Percentiles rank a stretch among this genome's conserved stretches.
phyloP scores from a whole-genome alignment of 2,329 filamentous ascomycete genomes.

The Magnaporthiopsis incrustans region DNA sequence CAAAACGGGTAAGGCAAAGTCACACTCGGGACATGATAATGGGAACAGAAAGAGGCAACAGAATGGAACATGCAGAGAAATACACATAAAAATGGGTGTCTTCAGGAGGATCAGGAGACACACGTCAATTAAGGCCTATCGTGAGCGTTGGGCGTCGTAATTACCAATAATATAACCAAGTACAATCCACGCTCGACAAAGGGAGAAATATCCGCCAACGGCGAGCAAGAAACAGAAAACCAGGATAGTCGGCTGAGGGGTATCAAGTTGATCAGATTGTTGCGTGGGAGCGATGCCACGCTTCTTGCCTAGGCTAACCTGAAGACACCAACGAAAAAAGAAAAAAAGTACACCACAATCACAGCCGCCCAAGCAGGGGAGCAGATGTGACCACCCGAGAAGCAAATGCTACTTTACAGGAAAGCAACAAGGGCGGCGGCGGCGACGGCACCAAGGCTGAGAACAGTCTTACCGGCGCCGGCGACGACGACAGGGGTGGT shows the following conservation, averaged over 20 bases:
- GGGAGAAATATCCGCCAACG: neutral
- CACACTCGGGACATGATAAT: no score
- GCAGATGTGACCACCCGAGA: neutral
- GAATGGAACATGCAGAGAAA: no score
- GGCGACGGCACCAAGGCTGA: neutral
- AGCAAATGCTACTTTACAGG: constrained; percentile 1
- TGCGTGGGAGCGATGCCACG: neutral
- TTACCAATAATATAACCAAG: neutral
- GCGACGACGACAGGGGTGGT: constrained; percentile 3
- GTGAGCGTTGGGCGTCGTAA: neutral
- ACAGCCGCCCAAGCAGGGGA: neutral
- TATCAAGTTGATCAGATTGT: neutral
- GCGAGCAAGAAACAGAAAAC: neutral
- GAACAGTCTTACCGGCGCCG: constrained; percentile 1
- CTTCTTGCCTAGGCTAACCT: neutral
- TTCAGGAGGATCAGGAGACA: neutral
- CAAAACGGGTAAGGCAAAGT: no score
- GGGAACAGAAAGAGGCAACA: no score
- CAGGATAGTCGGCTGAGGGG: neutral
- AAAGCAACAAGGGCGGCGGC: constrained; percentile 5
- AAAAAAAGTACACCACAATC: neutral
- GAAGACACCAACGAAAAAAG: neutral
- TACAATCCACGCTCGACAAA: neutral
- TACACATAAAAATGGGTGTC: no score
- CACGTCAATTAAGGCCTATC: neutral